Conservation (phyloP, 306 rosid species). For the Castanea crenata region DNA sequence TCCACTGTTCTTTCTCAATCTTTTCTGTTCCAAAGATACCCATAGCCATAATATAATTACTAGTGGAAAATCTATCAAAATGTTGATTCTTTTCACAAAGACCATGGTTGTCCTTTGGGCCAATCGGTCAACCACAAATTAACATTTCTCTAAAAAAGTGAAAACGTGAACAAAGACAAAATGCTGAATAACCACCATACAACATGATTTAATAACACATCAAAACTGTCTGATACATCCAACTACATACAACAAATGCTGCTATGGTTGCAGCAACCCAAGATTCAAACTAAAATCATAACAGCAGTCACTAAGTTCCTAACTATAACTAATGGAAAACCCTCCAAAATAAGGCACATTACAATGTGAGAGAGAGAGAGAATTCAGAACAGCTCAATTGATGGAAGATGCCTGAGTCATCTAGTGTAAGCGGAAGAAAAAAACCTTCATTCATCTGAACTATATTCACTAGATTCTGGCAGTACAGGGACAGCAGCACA, state of each 20-base stretch:
- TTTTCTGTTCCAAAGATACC: no score
- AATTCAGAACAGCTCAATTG: neutral
- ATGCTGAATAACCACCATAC: neutral
- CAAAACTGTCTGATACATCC: neutral
- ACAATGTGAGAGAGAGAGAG: neutral
- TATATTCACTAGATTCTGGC: conserved; percentile 79
- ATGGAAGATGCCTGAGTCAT: neutral
- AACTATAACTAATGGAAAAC: neutral
- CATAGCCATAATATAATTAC: no score
- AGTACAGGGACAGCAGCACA: conserved; percentile 71
- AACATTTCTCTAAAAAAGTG: no score
- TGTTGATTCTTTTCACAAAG: no score
- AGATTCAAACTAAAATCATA: neutral
- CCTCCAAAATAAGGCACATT: neutral
- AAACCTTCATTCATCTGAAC: conserved; percentile 69
- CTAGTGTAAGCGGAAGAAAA: neutral
- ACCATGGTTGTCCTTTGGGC: no score
- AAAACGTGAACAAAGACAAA: neutral
- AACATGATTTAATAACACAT: neutral
- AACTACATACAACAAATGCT: neutral
- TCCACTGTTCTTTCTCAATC: no score
- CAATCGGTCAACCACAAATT: no score
- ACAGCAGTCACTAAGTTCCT: neutral
- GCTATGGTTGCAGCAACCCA: neutral
- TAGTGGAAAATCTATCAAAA: no score